Evolutionary conservation across 192 early-diverging fungal genomes (phyloP).

Genomic region (Coemansia sp.): DNA sequence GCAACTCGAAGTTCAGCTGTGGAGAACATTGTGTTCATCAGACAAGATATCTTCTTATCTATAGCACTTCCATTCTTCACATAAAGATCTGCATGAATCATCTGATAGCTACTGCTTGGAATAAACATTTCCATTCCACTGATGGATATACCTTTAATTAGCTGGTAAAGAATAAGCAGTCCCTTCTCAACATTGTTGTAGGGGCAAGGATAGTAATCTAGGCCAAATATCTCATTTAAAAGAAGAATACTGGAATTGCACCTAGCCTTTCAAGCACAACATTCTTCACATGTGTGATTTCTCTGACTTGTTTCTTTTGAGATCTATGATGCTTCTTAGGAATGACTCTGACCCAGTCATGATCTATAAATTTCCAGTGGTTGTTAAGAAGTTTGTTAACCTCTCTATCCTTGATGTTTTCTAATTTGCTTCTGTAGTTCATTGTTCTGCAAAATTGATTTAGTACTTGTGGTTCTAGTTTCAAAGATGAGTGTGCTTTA

Average conservation of each 20-base stretch:
- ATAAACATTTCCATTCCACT: constrained; percentile 15
- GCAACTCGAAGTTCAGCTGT: constrained; percentile 9
- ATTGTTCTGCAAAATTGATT: too few species aligned
- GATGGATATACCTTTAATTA: constrained; percentile 14
- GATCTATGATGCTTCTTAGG: too few species aligned
- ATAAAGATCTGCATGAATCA: constrained; percentile 17
- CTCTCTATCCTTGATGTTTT: too few species aligned
- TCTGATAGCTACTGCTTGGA: constrained; percentile 27
- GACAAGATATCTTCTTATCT: neutral
- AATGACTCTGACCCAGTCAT: too few species aligned
- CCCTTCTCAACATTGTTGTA: constrained; percentile 33
- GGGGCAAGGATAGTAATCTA: constrained; percentile 14
- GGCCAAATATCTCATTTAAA: constrained; percentile 14
- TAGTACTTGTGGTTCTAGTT: neutral
- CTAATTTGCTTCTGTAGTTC: too few species aligned
- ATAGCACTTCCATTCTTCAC: neutral
- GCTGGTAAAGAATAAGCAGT: constrained; percentile 23
- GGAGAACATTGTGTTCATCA: constrained; percentile 22
- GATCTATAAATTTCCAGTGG: too few species aligned
- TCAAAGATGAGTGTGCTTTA: neutral
- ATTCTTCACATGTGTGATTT: too few species aligned
- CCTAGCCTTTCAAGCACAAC: too few species aligned
- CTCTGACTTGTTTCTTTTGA: too few species aligned
- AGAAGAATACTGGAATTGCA: constrained; percentile 18
- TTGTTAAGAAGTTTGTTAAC: too few species aligned